These are phyloP conservation scores for Aethionema arabicum DNA, from an alignment of 345 rosid species.

Conservation along the genomic window DNA sequence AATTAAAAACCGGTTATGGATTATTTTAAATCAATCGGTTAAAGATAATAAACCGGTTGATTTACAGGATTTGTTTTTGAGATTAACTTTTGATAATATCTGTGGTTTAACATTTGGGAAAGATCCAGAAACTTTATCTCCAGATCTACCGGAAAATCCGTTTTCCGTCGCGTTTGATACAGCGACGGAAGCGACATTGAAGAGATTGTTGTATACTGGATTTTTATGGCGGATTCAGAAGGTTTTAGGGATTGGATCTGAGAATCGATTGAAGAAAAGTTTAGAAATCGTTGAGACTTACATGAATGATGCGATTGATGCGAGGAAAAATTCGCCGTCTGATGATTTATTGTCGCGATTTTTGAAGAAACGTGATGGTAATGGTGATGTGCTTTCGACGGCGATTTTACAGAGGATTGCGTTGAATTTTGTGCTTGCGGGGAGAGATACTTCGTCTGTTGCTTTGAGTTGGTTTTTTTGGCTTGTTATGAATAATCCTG, in stretches of 20 bases:
- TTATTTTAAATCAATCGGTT: conserved; percentile 60
- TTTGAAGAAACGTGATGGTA: conserved; percentile 66
- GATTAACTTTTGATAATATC: conserved; percentile 89
- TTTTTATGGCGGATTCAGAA: conserved; percentile 69
- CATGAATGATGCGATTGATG: conserved; percentile 66
- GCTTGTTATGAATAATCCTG: conserved; percentile 71
- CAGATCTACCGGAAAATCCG: conserved; percentile 69
- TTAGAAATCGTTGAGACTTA: conserved; percentile 60
- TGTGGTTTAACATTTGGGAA: conserved; percentile 89
- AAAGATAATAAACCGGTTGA: conserved; percentile 49
- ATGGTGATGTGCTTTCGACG: conserved; percentile 57
- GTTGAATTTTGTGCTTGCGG: conserved; percentile 84
- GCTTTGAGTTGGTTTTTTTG: conserved; percentile 97
- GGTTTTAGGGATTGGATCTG: conserved; percentile 57
- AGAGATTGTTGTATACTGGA: conserved; percentile 72
- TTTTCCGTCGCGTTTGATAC: conserved; percentile 74
- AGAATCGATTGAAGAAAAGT: conserved; percentile 53
- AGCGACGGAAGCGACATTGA: conserved; percentile 83
- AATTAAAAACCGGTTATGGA: conserved; percentile 77
- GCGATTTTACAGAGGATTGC: conserved; percentile 82
- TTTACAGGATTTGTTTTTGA: conserved; percentile 76
- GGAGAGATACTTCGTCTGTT: conserved; percentile 89
- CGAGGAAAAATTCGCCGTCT: conserved; percentile 67
- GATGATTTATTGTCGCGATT: conserved; percentile 85
- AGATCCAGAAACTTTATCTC: conserved; percentile 77